Percentiles rank a stretch among this genome's conserved stretches.
phyloP scores from a whole-genome alignment of 2,329 filamentous ascomycete genomes.

The Cladosporium sp. region DNA sequence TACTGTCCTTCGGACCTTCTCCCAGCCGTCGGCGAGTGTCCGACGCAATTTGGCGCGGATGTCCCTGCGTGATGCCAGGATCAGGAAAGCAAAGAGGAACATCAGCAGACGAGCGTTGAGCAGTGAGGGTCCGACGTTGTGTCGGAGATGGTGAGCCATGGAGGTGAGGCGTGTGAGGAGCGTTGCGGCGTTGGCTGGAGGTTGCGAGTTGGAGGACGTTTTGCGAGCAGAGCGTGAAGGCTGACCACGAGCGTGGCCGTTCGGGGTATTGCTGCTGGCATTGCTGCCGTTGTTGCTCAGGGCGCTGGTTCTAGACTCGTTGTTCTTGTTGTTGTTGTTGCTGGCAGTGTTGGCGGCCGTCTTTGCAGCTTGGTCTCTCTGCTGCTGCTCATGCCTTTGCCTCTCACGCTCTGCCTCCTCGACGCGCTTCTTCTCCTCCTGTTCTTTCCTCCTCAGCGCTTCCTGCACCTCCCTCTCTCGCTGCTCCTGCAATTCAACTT shows the following conservation, averaged over 20 bases:
- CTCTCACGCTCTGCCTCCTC: conserved; percentile 24
- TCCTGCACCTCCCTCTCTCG: conserved; percentile 50
- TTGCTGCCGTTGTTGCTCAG: conserved; percentile 12
- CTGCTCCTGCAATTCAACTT: conserved; percentile 61
- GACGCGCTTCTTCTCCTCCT: conserved; percentile 31
- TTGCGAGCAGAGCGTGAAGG: conserved; percentile 14
- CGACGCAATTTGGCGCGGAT: conserved; percentile 72
- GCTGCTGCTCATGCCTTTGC: conserved; percentile 37
- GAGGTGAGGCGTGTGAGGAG: conserved; percentile 17
- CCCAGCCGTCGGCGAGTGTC: conserved; percentile 70
- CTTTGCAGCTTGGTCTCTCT: conserved; percentile 27
- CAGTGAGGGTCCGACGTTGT: conserved; percentile 16
- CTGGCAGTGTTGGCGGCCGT: conserved; percentile 23
- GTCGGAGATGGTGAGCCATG: conserved; percentile 6
- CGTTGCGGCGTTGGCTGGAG: conserved; percentile 11
- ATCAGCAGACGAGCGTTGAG: conserved; percentile 63
- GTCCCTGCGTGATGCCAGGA: conserved; percentile 73
- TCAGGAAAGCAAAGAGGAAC: conserved; percentile 75
- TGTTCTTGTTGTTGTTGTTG: conserved; percentile 45
- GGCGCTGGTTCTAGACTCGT: conserved; percentile 35
- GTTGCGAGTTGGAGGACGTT: not conserved
- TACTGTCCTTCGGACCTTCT: conserved; percentile 78
- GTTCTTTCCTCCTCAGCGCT: conserved; percentile 38
- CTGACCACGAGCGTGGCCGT: conserved; percentile 11
- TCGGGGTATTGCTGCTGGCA: conserved; percentile 37